Evolutionary conservation across 2,329 filamentous ascomycete genomes (phyloP), one percentile per base, ranked within the genome.

Genomic region (Xylariaceae sp.): DNA sequence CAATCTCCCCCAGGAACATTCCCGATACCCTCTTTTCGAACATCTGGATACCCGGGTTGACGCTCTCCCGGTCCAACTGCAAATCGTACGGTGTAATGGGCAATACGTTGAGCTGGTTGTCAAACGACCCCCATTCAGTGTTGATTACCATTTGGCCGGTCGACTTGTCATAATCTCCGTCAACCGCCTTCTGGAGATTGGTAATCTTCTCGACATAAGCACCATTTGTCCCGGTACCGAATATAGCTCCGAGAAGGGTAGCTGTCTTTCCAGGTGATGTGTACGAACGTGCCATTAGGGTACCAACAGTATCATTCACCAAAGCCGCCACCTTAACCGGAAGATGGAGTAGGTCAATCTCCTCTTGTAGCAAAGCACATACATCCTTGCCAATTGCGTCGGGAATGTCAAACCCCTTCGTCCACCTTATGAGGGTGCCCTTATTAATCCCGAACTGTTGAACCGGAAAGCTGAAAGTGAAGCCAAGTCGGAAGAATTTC

Each of bases 21-120:
- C 95, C 95, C 0, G 92, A 96, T 14, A 99, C 89, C 44, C 94
- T 90, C 83, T 99, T 99, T 79, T 99, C 95, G 71, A 98, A 99
- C 91, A 98, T 96, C 73, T 99, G 95, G 60, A 96, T 87, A 23
- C 95, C 95, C 0, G 93, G 94, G 75, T 99, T 98, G 67, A 91
- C 87, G 64, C 89, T 95, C 58, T 88, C 86, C 54, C 79, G 78
- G 74, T 99, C 94, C 21, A 99, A 82, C 55, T 86, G 82, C 46
- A 81, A 78, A 72, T 99, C 95, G 78, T 92, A 98, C 0, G 85
- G 79, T 0, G 94, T 98, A 68, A 87, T 89, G 41, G 94, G 95
- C 36, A 99, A 82, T 17, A 96, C 90, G 66, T 88, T 91, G 64
- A 98, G 86, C 67, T 90, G 85, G 77, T 98, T 98, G 77, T 99